A percentile compares a stretch with the other conserved stretches of the same genome.
Evolutionary conservation across 2,329 filamentous ascomycete species (phyloP).

Genomic region (Pseudogymnoascus sp.): DNA sequence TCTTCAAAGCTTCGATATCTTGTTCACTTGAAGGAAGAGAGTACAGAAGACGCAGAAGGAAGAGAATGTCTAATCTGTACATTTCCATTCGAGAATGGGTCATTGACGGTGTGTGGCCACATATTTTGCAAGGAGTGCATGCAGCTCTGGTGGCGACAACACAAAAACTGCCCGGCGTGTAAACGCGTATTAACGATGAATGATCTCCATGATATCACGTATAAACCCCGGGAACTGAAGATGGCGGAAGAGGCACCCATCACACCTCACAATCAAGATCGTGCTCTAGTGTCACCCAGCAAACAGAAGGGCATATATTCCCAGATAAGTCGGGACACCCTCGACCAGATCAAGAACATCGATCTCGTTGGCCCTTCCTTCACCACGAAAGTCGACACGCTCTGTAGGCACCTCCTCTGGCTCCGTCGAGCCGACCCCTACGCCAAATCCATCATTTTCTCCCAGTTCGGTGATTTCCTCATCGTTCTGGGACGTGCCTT

Average conservation of each 20-base stretch:
- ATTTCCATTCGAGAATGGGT: constrained; percentile 65
- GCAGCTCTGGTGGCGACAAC: constrained; percentile 64
- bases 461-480: constrained; percentile 79
- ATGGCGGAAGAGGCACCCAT: constrained; percentile 48
- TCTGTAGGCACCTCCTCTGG: constrained; percentile 77
- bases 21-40: constrained; percentile 41
- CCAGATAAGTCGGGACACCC: constrained; percentile 60
- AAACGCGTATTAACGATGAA: constrained; percentile 57
- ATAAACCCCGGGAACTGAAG: constrained; percentile 67
- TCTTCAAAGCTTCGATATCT: constrained; percentile 72
- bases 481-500: constrained; percentile 66
- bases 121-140: constrained; percentile 89
- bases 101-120: constrained; percentile 82
- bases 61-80: constrained; percentile 84
- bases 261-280: constrained; percentile 13
- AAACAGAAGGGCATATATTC: constrained; percentile 59
- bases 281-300: constrained; percentile 1
- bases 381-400: constrained; percentile 82
- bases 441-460: constrained; percentile 89
- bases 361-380: constrained; percentile 67
- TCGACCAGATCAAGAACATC: constrained; percentile 75
- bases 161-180: constrained; percentile 77
- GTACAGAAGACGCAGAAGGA: constrained; percentile 50
- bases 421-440: constrained; percentile 76
- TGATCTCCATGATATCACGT: constrained; percentile 77